Evolutionary conservation across 2,329 filamentous ascomycete genomes (phyloP), one percentile per base, ranked within the genome.

Genomic region (Penicillium sp.): DNA sequence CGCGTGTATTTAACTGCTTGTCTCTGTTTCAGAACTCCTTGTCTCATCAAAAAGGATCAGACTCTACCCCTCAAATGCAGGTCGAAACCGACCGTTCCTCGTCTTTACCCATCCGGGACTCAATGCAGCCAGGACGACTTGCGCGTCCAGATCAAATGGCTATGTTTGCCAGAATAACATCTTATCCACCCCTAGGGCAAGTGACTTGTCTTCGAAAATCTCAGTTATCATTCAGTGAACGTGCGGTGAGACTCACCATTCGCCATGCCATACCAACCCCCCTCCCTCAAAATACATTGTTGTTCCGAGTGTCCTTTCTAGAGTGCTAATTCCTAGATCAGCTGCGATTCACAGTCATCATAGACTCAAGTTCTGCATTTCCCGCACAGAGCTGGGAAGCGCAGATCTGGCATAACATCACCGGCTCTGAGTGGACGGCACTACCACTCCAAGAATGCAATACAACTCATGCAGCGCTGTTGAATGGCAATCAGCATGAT

Each of bases 101-200:
- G 22, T 62, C 56, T 10, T 53, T 55, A 13, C 64, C 68, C 42
- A 62, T 65, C n/a, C 39, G 53, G 24, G 65, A 54, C 9, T 48
- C 61, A 10, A 45, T 22, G 38, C 27, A 24, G 13, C 67, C 72
- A 50, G 57, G 66, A 41, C 67, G 64, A 46, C 74, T 76, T 57
- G 64, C 67, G 42, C 64, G 69, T 11, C 66, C 72, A 11, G 71
- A 68, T 1, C 73, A 78, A 56, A 79, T 75, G 73, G 73, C 71
- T 64, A 67, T 82, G 72, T 81, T 81, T 66, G 79, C 82, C 21
- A 77, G 79, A 57, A 71, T 88, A 13, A 81, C 79, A 5, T 84
- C 80, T 55, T 87, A 85, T 65, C 92, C 92, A 11, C 84, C 90
- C 1, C 73, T 96, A 48, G 90, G 87, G 2, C 89, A 92, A 68